Evolutionary conservation across 371 early-diverging fungal species (phyloP), one percentile per base, ranked within the genome.

Genomic region (Mycotypha africana): DNA sequence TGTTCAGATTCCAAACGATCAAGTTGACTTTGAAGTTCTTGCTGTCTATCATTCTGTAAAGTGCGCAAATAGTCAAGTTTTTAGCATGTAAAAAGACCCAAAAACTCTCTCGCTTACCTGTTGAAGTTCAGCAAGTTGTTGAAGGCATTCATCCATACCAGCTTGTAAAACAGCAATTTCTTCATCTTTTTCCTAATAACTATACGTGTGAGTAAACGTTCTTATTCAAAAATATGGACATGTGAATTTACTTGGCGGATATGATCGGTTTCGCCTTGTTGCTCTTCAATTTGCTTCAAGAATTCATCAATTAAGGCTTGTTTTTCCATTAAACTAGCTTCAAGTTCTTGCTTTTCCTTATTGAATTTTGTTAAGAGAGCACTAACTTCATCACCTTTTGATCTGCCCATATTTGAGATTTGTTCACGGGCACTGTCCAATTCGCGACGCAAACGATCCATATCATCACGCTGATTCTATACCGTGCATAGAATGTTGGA

Each of bases 131-230:
- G 88, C 81, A 52, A 97, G 68, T 47, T 92, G 91, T 23, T 84
- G 51, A 45, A 97, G 71, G 41, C 92, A 89, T 71, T 97, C 95
- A 66, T 96, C 97, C 80, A 97, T 80, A 25, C 91, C 93, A n/a
- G 90, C 86, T 67, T 94, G 93, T 22, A 93, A 70, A 1, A 94
- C 88, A 4, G 84, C 81, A 42, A 89, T 78, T 48, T 97, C 97
- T 47, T 93, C 95, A 49, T 93, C 92, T 63, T 91, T 93, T 57
- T 71, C 69, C 56, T 64, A 56, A 7, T 46, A 46, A 10, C 1
- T 32, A 24, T 14, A 21, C 12, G 40, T 17, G 21, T n/a, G 15
- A 35, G 4, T 3, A 28, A 33, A 15, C 21, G n/a, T 20, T 38
- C 10, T 51, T 44, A 12, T 10, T 32, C 24, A 24, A n/a, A 16